Percentiles rank a stretch among this genome's conserved stretches.
These are phyloP conservation scores for Hordeum pubiflorum DNA, from an alignment of 202 grass and related monocot species.

Conservation along the genomic window DNA sequence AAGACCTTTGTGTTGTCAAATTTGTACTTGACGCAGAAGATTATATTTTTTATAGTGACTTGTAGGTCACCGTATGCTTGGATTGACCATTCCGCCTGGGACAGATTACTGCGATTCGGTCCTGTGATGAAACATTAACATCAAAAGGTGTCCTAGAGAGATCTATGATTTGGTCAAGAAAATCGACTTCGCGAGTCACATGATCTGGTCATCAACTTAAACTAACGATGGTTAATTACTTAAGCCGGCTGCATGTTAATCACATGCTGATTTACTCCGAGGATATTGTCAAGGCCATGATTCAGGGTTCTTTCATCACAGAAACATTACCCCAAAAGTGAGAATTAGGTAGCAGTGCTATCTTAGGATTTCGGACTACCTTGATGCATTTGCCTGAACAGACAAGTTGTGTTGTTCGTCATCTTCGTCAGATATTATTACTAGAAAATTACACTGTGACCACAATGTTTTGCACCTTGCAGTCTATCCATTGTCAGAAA, in stretches of 20 bases:
- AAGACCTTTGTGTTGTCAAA: background rate
- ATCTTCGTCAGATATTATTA: background rate
- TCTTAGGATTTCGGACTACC: background rate
- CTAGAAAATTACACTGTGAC: background rate
- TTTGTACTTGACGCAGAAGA: background rate
- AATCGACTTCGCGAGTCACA: background rate
- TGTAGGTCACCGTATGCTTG: background rate
- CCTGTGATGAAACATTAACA: too few relatives aligned
- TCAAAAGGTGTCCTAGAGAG: background rate
- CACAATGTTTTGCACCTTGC: background rate
- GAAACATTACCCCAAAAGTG: background rate
- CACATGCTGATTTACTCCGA: background rate
- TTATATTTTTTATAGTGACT: background rate
- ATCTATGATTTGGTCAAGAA: constrained; percentile 11
- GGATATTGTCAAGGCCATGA: background rate
- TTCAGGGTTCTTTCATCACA: background rate
- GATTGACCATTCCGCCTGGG: too few relatives aligned
- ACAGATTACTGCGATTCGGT: too few relatives aligned
- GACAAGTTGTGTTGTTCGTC: background rate
- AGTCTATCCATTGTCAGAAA: background rate
- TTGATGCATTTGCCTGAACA: background rate
- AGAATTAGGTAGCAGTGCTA: background rate
- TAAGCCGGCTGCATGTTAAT: background rate
- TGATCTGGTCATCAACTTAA: constrained; percentile 1
- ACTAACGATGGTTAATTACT: background rate